These are phyloP conservation scores for Cadophora gregata DNA, from an alignment of 2,329 filamentous ascomycete genomes.

Conservation along the genomic window DNA sequence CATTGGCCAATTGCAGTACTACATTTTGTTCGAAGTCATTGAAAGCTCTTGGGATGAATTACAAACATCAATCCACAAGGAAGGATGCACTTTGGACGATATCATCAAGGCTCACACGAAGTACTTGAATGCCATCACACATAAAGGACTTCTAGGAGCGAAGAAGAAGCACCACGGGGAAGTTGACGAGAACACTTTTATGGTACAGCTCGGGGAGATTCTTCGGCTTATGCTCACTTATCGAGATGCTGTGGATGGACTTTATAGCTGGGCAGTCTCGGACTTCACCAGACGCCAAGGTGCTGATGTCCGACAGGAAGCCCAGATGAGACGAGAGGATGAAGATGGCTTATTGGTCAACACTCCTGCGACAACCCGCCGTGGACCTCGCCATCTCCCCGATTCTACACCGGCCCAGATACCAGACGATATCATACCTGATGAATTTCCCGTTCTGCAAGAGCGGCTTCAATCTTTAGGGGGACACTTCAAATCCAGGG, in stretches of 20 bases:
- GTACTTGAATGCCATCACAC: conserved; percentile 92
- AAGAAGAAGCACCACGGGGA: conserved; percentile 53
- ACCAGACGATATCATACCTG: conserved; percentile 51
- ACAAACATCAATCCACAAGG: conserved; percentile 80
- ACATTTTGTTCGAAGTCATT: conserved; percentile 98
- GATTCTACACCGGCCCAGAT: conserved; percentile 39
- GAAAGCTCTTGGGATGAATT: conserved; percentile 94
- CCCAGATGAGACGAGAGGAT: conserved; percentile 46
- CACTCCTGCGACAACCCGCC: conserved; percentile 41
- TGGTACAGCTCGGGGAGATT: conserved; percentile 89
- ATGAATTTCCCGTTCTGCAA: conserved; percentile 75
- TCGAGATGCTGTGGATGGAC: conserved; percentile 88
- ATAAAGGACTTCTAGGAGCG: conserved; percentile 90
- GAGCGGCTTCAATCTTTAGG: conserved; percentile 75
- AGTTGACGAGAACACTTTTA: conserved; percentile 74
- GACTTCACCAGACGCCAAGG: conserved; percentile 95
- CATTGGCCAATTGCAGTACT: conserved; percentile 95
- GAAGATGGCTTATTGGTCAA: conserved; percentile 37
- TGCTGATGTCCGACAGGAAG: conserved; percentile 73
- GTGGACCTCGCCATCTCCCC: conserved; percentile 37
- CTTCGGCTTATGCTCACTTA: conserved; percentile 93
- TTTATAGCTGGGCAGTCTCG: conserved; percentile 93
- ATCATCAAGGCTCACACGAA: conserved; percentile 89
- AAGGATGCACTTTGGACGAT: conserved; percentile 91
- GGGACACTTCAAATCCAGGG: conserved; percentile 74